Base-by-base conservation (phyloP, 1,284 basidiomycete species). In the Boletus calvinii region DNA sequence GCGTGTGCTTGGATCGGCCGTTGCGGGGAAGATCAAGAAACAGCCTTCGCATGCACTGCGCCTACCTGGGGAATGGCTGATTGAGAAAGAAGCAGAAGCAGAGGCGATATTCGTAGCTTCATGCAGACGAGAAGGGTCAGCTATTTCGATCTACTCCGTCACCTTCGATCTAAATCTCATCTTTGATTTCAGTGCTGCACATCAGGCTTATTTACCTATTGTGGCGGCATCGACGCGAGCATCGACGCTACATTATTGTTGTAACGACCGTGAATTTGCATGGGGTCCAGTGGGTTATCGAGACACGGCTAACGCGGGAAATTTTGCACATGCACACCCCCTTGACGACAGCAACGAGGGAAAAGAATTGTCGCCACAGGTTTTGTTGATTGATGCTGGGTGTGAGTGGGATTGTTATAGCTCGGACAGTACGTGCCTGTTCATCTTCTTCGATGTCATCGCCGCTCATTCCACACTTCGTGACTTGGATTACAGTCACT, bases 71-170 rank as follows among this genome's bases (percentile, higher is more conserved):
- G 85, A 92, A 63, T 95, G 93, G 89, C 74, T 92, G 46, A 90
- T 95, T 17, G 84, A 91, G 73, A 90, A 88, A 62, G 94, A 97
- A 71, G 86, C 83, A 0, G 93, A 94, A 67, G 94, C 91, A 0
- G 93, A 95, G 66, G 94, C 92, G 0, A 78, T 94, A 5, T 97
- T 96, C 58, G 89, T 93, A 4, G 91, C 92, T 2, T 86, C 85
- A 4, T 95, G 92, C 69, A 76, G 90, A 45, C 77, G 91, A 56
- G 84, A 91, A 72, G 92, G 90, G 90, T 92, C 46, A 59, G 82
- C 69, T 13, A 2, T 39, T 44, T 26, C 18, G 20, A 12, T 34
- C 54, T 18, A 1, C 41, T 30, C 40, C 38, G 26, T 30, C 49
- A 2, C 24, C 31, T 3, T 45, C 10, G 3, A 45, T 38, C 52